Evolutionary conservation across 768 basidiomycete species (phyloP), one percentile per base, ranked within the genome.

Genomic region (Tephrocybe rancida): DNA sequence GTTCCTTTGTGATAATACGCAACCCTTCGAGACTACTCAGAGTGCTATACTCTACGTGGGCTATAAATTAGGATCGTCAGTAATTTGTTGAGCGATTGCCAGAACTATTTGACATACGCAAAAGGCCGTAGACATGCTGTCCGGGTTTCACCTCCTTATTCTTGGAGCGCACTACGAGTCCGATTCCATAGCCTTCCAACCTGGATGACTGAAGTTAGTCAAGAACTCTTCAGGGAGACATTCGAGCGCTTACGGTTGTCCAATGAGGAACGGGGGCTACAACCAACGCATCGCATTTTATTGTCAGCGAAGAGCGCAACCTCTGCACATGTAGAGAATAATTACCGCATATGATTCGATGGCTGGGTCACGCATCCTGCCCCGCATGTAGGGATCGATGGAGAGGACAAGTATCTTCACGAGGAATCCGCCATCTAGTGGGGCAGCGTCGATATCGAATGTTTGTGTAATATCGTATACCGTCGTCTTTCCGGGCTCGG

Each of bases 391-490:
- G 1, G 76, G 74, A 51, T 78, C 77, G 32, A 78, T 59, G 1
- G 75, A 75, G 5, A 79, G 59, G 2, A 70, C 71, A 16, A 84
- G 70, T 0, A 72, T 73, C 64, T 84, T 84, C 56, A 82, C 38
- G 7, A 85, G 61, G 48, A 81, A 59, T 0, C 79, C 78, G 0
- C 78, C 77, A 19, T 79, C 64, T 35, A 82, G 61, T 1, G 73
- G 62, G 1, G 72, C 74, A 30, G 58, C 73, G 13, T 82, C 78
- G 18, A 75, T 58, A 55, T 85, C 83, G 59, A 85, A 83, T 1
- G 68, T 74, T 50, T 74, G 61, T 1, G 67, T 74, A 3, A 52
- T 65, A 54, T 84, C 80, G 56, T 79, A 73, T 0, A 75, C 60
- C 3, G 74, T 73, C 6, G 78, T 79, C 58, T 77, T 70, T 19